Evolutionary conservation across 1,284 basidiomycete genomes (phyloP).

Genomic region (Ceratobasidium papillatum): DNA sequence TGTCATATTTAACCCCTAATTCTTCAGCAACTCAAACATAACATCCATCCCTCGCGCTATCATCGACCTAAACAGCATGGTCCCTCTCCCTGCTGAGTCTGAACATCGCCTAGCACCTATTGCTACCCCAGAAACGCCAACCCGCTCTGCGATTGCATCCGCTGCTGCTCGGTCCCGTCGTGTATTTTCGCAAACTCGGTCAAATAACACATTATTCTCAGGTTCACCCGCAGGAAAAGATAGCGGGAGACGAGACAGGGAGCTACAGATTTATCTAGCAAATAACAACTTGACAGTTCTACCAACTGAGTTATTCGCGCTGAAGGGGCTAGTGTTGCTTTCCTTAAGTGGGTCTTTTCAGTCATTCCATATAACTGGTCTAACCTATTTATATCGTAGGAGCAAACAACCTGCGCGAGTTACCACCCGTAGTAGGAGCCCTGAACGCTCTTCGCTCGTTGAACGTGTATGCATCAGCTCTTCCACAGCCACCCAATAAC

Average conservation of each 20-base stretch:
- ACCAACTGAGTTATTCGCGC: slow-evolving; percentile 18
- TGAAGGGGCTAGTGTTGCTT: slow-evolving; percentile 17
- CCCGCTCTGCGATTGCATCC: slow-evolving; percentile 4
- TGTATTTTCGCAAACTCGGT: slow-evolving; percentile 22
- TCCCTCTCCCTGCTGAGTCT: neutral
- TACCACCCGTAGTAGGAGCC: slow-evolving; percentile 13
- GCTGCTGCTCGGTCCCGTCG: slow-evolving; percentile 32
- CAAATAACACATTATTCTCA: slow-evolving; percentile 30
- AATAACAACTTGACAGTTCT: slow-evolving; percentile 22
- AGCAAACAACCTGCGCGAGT: slow-evolving; percentile 12
- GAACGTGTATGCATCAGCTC: slow-evolving; percentile 9
- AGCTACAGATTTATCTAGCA: slow-evolving; percentile 26
- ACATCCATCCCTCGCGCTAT: slow-evolving; percentile 12
- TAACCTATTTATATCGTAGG: neutral
- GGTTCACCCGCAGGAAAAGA: neutral
- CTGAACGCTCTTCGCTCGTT: slow-evolving; percentile 27
- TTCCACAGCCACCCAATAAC: neutral
- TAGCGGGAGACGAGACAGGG: neutral
- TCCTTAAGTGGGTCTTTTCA: slow-evolving; percentile 1
- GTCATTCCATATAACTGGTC: neutral
- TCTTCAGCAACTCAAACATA: slow-evolving; percentile 21
- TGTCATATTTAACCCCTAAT: neutral
- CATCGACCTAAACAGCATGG: slow-evolving; percentile 28
- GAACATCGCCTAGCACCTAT: neutral
- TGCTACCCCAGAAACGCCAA: neutral